A percentile compares a stretch with the other conserved stretches of the same genome.
Conservation (phyloP, 2,329 filamentous ascomycete species). For the Epichloe gansuensis region DNA sequence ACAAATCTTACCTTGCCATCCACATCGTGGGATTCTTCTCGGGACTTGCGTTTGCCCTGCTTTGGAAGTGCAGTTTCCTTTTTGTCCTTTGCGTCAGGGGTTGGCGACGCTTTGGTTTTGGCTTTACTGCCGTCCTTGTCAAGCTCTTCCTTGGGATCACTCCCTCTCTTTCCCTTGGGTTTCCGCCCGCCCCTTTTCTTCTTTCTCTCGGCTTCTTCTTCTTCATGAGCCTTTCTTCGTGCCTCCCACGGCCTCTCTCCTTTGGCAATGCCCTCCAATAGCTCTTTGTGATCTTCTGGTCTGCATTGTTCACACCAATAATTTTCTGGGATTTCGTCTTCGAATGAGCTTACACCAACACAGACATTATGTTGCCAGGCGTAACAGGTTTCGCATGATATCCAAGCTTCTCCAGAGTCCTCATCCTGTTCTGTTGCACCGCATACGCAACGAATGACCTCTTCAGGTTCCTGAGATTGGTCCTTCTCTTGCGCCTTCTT, state of each 20-base stretch:
- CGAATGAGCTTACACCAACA: slow-evolving; percentile 69
- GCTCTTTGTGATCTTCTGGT: slow-evolving; percentile 68
- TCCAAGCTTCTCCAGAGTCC: slow-evolving; percentile 82
- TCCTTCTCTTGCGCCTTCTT: slow-evolving; percentile 53
- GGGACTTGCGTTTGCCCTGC: slow-evolving; percentile 42
- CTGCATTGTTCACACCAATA: slow-evolving; percentile 91
- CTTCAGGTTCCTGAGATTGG: slow-evolving; percentile 43
- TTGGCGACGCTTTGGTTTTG: slow-evolving; percentile 28
- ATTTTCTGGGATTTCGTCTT: slow-evolving; percentile 64
- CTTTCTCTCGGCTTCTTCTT: slow-evolving; percentile 46
- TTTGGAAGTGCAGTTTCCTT: slow-evolving; percentile 28
- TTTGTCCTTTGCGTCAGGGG: slow-evolving; percentile 33
- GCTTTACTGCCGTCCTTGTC: slow-evolving; percentile 27
- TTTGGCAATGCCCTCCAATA: slow-evolving; percentile 62
- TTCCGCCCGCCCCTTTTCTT: slow-evolving; percentile 49
- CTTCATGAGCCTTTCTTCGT: slow-evolving; percentile 48
- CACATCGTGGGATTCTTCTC: slow-evolving; percentile 42
- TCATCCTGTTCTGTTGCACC: slow-evolving; percentile 77
- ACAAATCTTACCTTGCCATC: slow-evolving; percentile 32
- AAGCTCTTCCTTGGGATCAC: slow-evolving; percentile 50
- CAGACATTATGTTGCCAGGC: slow-evolving; percentile 98
- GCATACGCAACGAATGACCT: slow-evolving; percentile 86
- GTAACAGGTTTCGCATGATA: slow-evolving; percentile 82
- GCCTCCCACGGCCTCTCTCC: slow-evolving; percentile 84
- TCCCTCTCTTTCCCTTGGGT: slow-evolving; percentile 49